Base-by-base conservation (phyloP, 768 basidiomycete species). In the Kwoniella sp. region DNA sequence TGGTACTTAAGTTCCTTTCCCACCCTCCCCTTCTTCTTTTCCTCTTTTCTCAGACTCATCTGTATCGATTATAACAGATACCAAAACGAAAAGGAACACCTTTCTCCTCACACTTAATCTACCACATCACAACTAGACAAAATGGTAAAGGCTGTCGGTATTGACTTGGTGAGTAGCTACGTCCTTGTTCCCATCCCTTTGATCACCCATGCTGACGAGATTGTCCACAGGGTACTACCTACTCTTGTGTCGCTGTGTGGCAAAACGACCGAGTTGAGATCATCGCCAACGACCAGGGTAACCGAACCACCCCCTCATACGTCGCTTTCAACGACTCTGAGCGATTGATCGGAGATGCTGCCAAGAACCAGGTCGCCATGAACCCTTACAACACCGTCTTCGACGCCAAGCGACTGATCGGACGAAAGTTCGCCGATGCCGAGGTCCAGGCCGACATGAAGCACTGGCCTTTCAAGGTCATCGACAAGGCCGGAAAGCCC, bases 191-290 rank as follows among this genome's bases (percentile, higher is more conserved):
- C 10, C 6, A 40, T 5, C 34, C 46, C 8, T 33, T 28, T n/a
- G 7, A 15, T 27, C 44, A 41, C 9, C 39, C 27, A 42, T 29
- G 48, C 41, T 55, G 43, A 54, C 45, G 10, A 23, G 15, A 19
- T 12, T 17, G 19, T 47, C 19, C 4, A 26, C 41, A 57, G 67
- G 91, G 92, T 68, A 95, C 92, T 59, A 98, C 92, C 65, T 98
- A 96, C 84, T 93, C 90, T 41, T 98, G 92, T 76, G 93, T 96
- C 67, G 93, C 90, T 80, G 91, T 98, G 72, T 96, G 92, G 92
- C 89, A 93, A 82, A 91, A 95, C 77, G 93, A 98, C 83, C 90
- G 93, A 71, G 92, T 98, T 70, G 92, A 98, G 78, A 96, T 96
- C 80, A 96, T 96, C 75, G 76, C 76, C 70, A 76, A 76, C 72